Percentiles rank a stretch among this genome's conserved stretches.
phyloP scores from a whole-genome alignment of 208 protist genomes.

The Leishmania amazonensis region DNA sequence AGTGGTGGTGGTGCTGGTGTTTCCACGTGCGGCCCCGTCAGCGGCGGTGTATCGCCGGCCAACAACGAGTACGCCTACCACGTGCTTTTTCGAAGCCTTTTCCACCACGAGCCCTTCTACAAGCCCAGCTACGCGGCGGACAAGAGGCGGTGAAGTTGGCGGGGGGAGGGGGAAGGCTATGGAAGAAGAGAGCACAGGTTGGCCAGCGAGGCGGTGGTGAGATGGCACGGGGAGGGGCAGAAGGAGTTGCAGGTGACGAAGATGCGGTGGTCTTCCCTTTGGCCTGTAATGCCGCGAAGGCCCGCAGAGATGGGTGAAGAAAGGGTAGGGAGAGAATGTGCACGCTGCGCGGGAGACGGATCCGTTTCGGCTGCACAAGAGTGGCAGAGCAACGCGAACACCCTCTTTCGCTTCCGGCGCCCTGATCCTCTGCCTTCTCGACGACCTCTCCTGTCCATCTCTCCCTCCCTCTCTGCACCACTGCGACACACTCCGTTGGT shows the following conservation, averaged over 20 bases:
- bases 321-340: not conserved
- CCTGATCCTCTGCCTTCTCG: not conserved
- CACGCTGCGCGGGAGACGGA: not conserved
- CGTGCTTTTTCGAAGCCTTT: constrained; percentile 16
- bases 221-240: not conserved
- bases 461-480: not conserved
- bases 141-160: constrained; percentile 9
- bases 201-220: not conserved
- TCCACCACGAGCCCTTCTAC: constrained; percentile 24
- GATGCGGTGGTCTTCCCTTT: not conserved
- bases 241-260: not conserved
- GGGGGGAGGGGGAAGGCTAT: not conserved
- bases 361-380: not conserved
- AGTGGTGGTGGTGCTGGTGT: not conserved
- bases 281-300: not conserved
- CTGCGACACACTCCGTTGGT: no score
- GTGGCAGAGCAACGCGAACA: not conserved
- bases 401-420: not conserved
- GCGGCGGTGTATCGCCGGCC: not conserved
- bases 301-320: not conserved
- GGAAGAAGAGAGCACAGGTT: not conserved
- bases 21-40: not conserved
- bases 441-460: not conserved
- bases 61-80: constrained; percentile 30
- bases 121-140: not conserved